phyloP scores from a whole-genome alignment of 371 early-diverging fungal species.

The Mucor saturninus region DNA sequence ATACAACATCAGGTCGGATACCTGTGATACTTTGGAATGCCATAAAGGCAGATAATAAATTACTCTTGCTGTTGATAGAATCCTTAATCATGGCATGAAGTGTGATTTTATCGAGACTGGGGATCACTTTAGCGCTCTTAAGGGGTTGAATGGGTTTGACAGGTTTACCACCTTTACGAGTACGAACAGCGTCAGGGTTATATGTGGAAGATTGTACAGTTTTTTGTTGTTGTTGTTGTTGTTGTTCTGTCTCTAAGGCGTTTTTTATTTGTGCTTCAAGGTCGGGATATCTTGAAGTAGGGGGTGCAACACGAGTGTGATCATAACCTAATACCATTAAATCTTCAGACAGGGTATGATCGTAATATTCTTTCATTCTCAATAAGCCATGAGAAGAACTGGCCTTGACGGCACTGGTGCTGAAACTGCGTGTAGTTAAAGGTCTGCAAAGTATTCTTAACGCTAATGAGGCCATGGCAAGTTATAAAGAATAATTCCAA shows the following conservation, averaged over 20 bases:
- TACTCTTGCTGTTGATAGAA: slow-evolving; percentile 86
- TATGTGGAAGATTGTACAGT: not conserved
- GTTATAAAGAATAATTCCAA: not conserved
- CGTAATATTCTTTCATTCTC: slow-evolving; percentile 85
- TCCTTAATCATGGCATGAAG: slow-evolving; percentile 84
- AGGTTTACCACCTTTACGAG: slow-evolving; percentile 64
- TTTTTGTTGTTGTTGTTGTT: not conserved
- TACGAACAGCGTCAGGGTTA: slow-evolving; percentile 34
- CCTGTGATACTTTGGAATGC: slow-evolving; percentile 91
- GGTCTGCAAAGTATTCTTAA: slow-evolving; percentile 28
- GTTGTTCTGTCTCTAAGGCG: slow-evolving; percentile 28
- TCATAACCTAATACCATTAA: slow-evolving; percentile 83
- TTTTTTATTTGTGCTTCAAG: slow-evolving; percentile 43
- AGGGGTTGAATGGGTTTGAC: slow-evolving; percentile 57
- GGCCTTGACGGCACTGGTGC: slow-evolving; percentile 30
- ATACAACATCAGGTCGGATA: slow-evolving; percentile 78
- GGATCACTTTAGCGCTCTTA: slow-evolving; percentile 60
- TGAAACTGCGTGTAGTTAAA: slow-evolving; percentile 31
- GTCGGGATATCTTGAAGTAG: slow-evolving; percentile 44
- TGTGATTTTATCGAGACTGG: slow-evolving; percentile 69
- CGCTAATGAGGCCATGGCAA: slow-evolving; percentile 15
- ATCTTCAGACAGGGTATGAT: slow-evolving; percentile 82
- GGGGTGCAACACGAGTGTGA: slow-evolving; percentile 63
- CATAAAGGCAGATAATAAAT: slow-evolving; percentile 89
- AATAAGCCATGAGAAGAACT: slow-evolving; percentile 54